These are phyloP conservation scores for Pecoramyces ruminantium DNA, from an alignment of 192 early-diverging fungal genomes.

Conservation along the genomic window DNA sequence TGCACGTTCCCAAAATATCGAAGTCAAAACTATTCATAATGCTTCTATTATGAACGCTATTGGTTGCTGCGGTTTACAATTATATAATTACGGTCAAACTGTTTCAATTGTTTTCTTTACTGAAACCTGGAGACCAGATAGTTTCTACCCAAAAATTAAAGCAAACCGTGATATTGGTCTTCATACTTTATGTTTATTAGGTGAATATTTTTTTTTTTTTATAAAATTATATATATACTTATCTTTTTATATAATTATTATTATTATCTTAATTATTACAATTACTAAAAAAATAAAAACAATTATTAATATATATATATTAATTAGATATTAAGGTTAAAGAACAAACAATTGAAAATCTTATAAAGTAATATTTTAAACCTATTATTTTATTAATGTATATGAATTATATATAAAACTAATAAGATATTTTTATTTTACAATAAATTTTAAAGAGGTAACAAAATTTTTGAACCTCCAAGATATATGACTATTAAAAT, in stretches of 20 bases:
- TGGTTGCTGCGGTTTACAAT: conserved; percentile 83
- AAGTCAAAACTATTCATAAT: conserved; percentile 87
- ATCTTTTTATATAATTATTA: neutral
- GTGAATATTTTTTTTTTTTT: conserved; percentile 3
- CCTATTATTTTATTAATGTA: too few species aligned
- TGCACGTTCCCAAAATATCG: conserved; percentile 69
- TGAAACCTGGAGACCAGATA: conserved; percentile 89
- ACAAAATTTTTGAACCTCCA: conserved; percentile 91
- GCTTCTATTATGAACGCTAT: conserved; percentile 99
- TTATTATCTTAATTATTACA: too few species aligned
- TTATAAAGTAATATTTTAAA: conserved; percentile 43
- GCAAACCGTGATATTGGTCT: conserved; percentile 67
- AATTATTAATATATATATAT: too few species aligned
- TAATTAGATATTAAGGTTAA: conserved; percentile 89
- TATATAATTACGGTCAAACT: conserved; percentile 98
- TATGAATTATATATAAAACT: too few species aligned
- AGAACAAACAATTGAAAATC: conserved; percentile 88
- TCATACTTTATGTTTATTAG: conserved; percentile 84
- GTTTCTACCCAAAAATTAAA: conserved; percentile 85
- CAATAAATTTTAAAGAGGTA: conserved; percentile 26
- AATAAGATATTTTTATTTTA: too few species aligned
- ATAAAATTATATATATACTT: neutral
- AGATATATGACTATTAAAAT: conserved; percentile 96
- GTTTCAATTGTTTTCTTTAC: conserved; percentile 97
- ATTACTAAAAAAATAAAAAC: too few species aligned